Percentiles rank a stretch among this genome's conserved stretches.
phyloP scores from a whole-genome alignment of 164 flowering plant genomes.

The Tinospora cordifolia region DNA sequence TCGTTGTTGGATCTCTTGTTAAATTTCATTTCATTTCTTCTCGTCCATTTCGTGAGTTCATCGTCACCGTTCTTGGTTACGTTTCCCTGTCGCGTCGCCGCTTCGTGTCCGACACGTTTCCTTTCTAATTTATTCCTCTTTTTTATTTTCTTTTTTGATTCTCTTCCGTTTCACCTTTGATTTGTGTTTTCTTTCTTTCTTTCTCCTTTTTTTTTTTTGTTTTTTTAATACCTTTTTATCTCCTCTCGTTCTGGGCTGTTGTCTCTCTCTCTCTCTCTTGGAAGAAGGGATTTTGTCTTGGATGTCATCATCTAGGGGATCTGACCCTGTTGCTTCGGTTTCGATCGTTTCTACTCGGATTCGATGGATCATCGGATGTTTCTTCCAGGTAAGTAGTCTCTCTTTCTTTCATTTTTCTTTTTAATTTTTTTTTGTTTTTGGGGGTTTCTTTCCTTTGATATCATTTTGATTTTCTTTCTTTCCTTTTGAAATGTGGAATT shows the following conservation, averaged over 20 bases:
- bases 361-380: background rate
- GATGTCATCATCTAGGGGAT: background rate
- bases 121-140: too few relatives aligned
- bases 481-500: background rate
- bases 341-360: background rate
- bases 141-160: background rate
- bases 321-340: background rate
- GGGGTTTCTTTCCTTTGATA: background rate
- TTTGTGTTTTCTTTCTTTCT: background rate
- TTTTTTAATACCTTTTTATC: too few relatives aligned
- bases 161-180: background rate
- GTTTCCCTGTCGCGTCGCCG: background rate
- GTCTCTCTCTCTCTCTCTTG: background rate
- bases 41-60: background rate
- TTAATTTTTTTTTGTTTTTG: background rate
- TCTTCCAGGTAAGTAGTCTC: too few relatives aligned
- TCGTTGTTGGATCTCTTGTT: too few relatives aligned
- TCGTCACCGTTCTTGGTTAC: background rate
- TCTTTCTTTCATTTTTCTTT: background rate
- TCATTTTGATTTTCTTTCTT: background rate
- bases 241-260: too few relatives aligned
- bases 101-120: background rate
- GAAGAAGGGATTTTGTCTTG: background rate
- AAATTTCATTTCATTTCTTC: too few relatives aligned
- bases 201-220: too few relatives aligned